Evolutionary conservation across 2,329 filamentous ascomycete genomes (phyloP).

Genomic region (Aspergillus chevalieri): DNA sequence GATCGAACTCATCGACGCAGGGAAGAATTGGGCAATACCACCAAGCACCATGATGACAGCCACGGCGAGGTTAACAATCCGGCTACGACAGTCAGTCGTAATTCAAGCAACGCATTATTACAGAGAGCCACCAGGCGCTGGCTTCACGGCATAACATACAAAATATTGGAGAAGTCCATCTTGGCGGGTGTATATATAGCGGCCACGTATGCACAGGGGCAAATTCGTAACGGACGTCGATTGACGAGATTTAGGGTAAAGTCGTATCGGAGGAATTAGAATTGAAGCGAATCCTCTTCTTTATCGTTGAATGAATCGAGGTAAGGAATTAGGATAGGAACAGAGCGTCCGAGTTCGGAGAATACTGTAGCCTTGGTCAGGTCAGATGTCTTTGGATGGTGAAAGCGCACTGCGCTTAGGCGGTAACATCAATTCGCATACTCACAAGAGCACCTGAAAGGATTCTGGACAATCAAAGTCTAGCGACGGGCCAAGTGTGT

Average conservation of each 20-base stretch:
- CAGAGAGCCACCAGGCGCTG: neutral
- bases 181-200: constrained; percentile 19
- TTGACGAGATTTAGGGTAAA: neutral
- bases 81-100: constrained; percentile 50
- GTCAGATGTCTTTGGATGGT: neutral
- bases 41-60: constrained; percentile 83
- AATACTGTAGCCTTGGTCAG: neutral
- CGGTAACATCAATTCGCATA: neutral
- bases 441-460: neutral
- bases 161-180: constrained; percentile 91
- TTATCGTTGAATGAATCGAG: neutral
- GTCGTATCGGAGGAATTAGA: too few species aligned
- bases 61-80: constrained; percentile 86
- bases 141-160: constrained; percentile 54
- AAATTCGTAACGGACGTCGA: neutral
- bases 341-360: neutral
- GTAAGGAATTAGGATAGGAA: neutral
- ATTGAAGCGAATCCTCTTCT: too few species aligned
- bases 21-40: constrained; percentile 53
- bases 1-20: constrained; percentile 51
- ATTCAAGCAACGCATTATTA: neutral
- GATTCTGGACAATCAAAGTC: neutral
- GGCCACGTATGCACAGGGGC: neutral
- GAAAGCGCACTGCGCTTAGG: too few species aligned
- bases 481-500: neutral